Evolutionary conservation across 257 asterid genomes (phyloP), one percentile per base, ranked within the genome.

Genomic region (Penstemon barbatus): DNA sequence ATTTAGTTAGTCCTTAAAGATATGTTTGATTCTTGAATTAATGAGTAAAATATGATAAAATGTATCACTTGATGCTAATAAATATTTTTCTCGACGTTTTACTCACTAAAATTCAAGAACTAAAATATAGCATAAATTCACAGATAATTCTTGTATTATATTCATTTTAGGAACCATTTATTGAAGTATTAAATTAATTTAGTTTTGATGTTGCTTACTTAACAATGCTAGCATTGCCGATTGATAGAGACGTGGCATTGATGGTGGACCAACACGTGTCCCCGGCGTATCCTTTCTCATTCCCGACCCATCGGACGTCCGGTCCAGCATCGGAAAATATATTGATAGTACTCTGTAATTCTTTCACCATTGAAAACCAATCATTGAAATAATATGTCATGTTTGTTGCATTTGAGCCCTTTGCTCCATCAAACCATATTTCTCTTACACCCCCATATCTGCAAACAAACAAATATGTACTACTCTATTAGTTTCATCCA

Each of bases 241-340:
- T 93, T 4, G 96, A 84, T 7, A 93, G 76, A 8, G 89, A 82
- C 1, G 97, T 81, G 42, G 78, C 78, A 48, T 93, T 93, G 64
- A 93, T 87, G 83, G 96, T 85, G 76, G 99, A 93, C 99, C 99
- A 93, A 57, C 91, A 84, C 0, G 99, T 90, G 61, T 8, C 71
- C 3, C 95, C 97, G 61, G 97, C 96, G 40, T 53, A 89, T 2
- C 99, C 99, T 0, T 72, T 48, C 85, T 93, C 99, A 18, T 90
- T 78, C 18, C 99, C 99, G 48, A 93, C 90, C 99, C 99, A 93
- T 74, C 99, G 80, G 67, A 90, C 63, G 45, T 81, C 86, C 7
- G 98, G 97, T 10, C 99, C 99, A 8, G 97, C 97, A 7, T 93
- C 99, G 37, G 97, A 90, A 61, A 90, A 93, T 85, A 93, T 90